Evolutionary conservation across 208 protist species (phyloP).

Genomic region (Naegleria gruberi): DNA sequence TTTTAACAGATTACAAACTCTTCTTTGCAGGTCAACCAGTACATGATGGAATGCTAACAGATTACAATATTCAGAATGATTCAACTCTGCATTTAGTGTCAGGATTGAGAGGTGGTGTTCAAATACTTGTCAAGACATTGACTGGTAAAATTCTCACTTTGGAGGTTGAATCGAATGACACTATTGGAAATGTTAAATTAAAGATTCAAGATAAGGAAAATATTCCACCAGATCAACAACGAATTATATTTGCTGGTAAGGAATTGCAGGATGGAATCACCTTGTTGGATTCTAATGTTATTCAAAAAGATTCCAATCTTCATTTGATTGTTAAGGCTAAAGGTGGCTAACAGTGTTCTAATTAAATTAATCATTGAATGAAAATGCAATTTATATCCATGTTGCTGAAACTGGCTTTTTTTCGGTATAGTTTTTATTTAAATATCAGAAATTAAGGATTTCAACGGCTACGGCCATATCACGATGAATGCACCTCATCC

Average conservation of each 20-base stretch:
- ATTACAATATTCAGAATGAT: not conserved
- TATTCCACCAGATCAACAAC: slow-evolving; percentile 24
- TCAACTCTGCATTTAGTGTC: not conserved
- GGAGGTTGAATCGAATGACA: not conserved
- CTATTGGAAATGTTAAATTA: slow-evolving; percentile 28
- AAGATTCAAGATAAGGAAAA: slow-evolving; percentile 38
- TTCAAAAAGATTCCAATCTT: slow-evolving; percentile 27
- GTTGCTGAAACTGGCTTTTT: too few species aligned
- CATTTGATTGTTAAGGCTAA: slow-evolving; percentile 34
- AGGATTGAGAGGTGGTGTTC: not conserved
- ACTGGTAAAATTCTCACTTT: too few species aligned
- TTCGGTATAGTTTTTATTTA: too few species aligned
- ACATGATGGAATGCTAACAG: not conserved
- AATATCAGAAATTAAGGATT: too few species aligned
- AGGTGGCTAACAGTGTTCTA: too few species aligned
- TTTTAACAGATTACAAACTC: too few species aligned
- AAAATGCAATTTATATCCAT: too few species aligned
- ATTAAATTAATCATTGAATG: too few species aligned
- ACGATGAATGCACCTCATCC: too few species aligned
- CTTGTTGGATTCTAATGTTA: slow-evolving; percentile 36
- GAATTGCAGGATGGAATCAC: slow-evolving; percentile 36
- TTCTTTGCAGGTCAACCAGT: too few species aligned
- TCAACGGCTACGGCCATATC: too few species aligned
- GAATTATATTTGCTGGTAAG: slow-evolving; percentile 32
- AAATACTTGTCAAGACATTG: not conserved